A percentile compares a stretch with the other conserved stretches of the same genome.
Evolutionary conservation across 2,329 filamentous ascomycete genomes (phyloP).

Genomic region (Hypoxylon sp.): DNA sequence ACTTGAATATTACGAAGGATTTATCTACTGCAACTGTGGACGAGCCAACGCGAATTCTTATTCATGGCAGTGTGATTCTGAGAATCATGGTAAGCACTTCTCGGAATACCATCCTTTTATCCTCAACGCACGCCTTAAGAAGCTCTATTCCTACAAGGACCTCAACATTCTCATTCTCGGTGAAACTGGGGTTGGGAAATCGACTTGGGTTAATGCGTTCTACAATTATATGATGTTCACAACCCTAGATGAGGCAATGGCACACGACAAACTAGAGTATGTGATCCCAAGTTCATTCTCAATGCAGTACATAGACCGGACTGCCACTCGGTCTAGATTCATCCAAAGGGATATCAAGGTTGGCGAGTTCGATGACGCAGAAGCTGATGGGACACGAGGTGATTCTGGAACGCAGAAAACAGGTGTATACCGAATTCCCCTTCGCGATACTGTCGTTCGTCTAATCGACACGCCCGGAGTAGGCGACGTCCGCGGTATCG

Average conservation of each 20-base stretch:
- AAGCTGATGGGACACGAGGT: background rate
- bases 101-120: background rate
- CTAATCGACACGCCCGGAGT: conserved; percentile 1
- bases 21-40: background rate
- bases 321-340: background rate
- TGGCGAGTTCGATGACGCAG: background rate
- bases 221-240: background rate
- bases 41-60: background rate
- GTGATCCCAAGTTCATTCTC: background rate
- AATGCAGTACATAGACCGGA: background rate
- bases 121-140: background rate
- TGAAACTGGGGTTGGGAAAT: conserved; percentile 1
- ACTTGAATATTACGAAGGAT: background rate
- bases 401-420: background rate
- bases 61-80: background rate
- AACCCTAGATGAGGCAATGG: background rate
- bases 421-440: background rate
- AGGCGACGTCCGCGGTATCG: background rate
- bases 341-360: background rate
- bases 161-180: background rate
- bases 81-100: background rate
- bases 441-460: background rate
- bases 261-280: background rate
- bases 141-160: background rate
- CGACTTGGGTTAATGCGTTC: background rate